Evolutionary conservation across 2,329 filamentous ascomycete species (phyloP), one percentile per base, ranked within the genome.

Genomic region (Westerdykella sp.): DNA sequence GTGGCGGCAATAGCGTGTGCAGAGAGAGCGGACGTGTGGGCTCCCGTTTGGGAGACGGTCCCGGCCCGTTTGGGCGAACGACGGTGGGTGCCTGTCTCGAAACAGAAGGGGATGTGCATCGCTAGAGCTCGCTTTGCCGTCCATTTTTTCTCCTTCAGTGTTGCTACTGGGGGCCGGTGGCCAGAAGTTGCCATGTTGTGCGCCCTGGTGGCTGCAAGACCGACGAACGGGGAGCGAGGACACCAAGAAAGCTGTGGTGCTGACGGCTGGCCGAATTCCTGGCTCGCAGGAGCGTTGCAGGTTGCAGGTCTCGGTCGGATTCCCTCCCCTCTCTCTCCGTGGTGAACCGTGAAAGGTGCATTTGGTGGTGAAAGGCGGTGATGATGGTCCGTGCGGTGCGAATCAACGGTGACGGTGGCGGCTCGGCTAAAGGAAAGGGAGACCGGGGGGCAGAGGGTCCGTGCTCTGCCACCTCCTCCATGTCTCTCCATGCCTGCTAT

Each of bases 321-420:
- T 21, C 18, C 18, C 18, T 21, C 18, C 18, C 18, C 18, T n/a
- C n/a, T n/a, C n/a, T n/a, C n/a, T n/a, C n/a, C n/a, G 18, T 28
- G 25, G 25, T 28, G 25, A 28, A 10, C 23, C 10, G 5, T 5
- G 5, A 28, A 9, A 28, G 25, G 9, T 9, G 25, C 4, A 28
- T 9, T 28, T 28, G 18, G 18, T 28, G 22, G 15, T 23, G 21
- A 23, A 11, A 23, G 37, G 14, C 7, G 30, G 38, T 32, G 22
- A 28, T 40, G 14, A 21, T 23, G 14, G 38, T 10, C 38, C 25
- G 25, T 28, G 25, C 54, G 46, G 50, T 23, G 44, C 48, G 39
- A 48, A 56, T 53, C 45, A 34, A 47, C 48, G 49, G 51, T 45
- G 49, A 49, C 42, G 41, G 9, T 28, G 5, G 10, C 22, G 13